A percentile compares a stretch with the other conserved stretches of the same genome.
Evolutionary conservation across 2,329 filamentous ascomycete genomes (phyloP).

Genomic region (Fusarium liriodendri): DNA sequence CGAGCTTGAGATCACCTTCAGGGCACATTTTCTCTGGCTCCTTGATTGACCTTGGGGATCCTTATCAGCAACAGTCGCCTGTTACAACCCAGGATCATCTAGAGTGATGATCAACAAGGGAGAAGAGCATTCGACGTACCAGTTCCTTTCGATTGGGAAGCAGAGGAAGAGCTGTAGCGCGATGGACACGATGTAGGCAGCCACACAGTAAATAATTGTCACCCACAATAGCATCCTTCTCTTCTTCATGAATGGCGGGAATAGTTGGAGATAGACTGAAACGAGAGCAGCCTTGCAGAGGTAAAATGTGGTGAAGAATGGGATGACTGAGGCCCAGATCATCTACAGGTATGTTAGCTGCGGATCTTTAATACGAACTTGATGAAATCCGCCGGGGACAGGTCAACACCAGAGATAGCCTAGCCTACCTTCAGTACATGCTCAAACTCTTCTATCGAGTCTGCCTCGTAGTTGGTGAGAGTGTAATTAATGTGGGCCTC

Average conservation of each 20-base stretch:
- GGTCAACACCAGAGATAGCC: background rate
- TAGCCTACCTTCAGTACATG: background rate
- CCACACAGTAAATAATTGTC: background rate
- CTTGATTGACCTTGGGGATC: background rate
- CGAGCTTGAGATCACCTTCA: background rate
- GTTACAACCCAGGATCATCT: background rate
- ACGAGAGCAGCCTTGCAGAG: slow-evolving; percentile 17
- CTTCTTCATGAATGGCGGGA: slow-evolving; percentile 11
- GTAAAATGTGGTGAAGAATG: slow-evolving; percentile 13
- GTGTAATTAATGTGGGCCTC: background rate
- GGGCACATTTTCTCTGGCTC: background rate
- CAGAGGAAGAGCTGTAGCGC: background rate
- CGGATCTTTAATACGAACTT: background rate
- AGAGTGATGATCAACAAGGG: no score
- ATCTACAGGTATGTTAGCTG: background rate
- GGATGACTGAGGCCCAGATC: slow-evolving; percentile 1
- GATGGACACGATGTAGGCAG: background rate
- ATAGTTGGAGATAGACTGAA: slow-evolving; percentile 12
- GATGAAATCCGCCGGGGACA: background rate
- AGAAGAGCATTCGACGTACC: background rate
- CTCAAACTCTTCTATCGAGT: background rate
- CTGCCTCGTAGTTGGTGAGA: background rate
- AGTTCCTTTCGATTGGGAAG: slow-evolving; percentile 7
- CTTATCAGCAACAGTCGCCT: background rate
- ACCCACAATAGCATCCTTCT: background rate